Evolutionary conservation across 768 basidiomycete genomes (phyloP), one percentile per base, ranked within the genome.

Genomic region (Mycena epipterygia): DNA sequence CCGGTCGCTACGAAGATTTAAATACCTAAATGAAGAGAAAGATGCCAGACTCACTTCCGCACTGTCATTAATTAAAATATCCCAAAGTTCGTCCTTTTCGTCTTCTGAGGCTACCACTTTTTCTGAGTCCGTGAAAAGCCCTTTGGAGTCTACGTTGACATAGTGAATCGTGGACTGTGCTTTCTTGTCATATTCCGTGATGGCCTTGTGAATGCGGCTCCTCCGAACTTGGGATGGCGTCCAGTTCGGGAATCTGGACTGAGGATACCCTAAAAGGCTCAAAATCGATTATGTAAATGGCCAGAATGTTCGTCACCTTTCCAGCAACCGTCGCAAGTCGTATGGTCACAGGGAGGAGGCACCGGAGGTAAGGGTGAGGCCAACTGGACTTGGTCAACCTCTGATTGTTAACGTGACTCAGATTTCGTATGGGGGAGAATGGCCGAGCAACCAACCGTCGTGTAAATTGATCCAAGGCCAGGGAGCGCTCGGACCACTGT

Each of bases 161-260:
- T 79, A 78, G 64, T 88, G 76, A 33, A 86, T 76, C 13, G 73
- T 73, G 53, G 82, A 84, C 6, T 73, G 71, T 6, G 46, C 44
- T 8, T 75, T 64, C 16, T 62, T 74, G 61, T 79, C 60, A 65
- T 84, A 81, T 13, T 83, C 76, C 0, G 68, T 57, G 39, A 86
- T 81, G 1, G 82, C 85, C 16, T 75, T 76, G 19, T 75, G 68
- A 42, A 87, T 86, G 63, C 81, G 80, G 73, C 85, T 85, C 60
- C 82, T 82, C 41, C 72, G 71, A 4, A 85, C 81, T 68, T 90
- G 89, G 16, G 74, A 74, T 12, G 76, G 70, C 0, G 88, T 89
- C 90, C 90, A 89, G 65, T 89, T 90, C 19, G 87, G 88, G 70
- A 88, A 91, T 39, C 78, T 78, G 9, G 85, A 85, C 53, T 86